Conservation (phyloP, 179 eudicot species). For the Beta macrorhiza region DNA sequence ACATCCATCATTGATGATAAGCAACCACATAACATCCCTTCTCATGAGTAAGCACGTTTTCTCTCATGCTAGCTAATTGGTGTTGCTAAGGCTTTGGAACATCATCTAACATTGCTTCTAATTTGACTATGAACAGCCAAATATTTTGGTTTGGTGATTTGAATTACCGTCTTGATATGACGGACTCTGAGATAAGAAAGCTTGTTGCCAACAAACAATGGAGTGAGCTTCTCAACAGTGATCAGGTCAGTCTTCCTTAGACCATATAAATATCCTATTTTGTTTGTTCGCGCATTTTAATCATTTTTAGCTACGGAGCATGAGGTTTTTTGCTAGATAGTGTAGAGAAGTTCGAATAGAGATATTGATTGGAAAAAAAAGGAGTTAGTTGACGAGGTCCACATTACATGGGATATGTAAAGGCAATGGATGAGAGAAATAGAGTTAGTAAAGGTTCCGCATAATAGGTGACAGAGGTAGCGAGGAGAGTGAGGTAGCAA, state of each 20-base stretch:
- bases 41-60: constrained; percentile 77
- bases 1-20: constrained; percentile 61
- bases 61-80: neutral
- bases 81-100: neutral
- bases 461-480: too few species aligned
- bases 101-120: neutral
- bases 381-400: too few species aligned
- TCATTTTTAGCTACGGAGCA: too few species aligned
- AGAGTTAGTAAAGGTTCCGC: too few species aligned
- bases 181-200: constrained; percentile 70
- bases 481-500: too few species aligned
- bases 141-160: constrained; percentile 98
- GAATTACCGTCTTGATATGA: constrained; percentile 85
- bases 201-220: constrained; percentile 64
- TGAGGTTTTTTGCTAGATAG: too few species aligned
- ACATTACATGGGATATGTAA: too few species aligned
- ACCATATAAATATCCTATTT: too few species aligned
- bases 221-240: constrained; percentile 63
- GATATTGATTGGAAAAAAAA: too few species aligned
- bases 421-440: too few species aligned
- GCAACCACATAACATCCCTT: constrained; percentile 73
- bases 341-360: too few species aligned
- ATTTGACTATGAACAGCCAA: constrained; percentile 56
- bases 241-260: constrained; percentile 57
- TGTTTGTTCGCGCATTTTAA: too few species aligned